Conservation (phyloP, 108 stramenopile species). For the Conticribra guillardii region DNA sequence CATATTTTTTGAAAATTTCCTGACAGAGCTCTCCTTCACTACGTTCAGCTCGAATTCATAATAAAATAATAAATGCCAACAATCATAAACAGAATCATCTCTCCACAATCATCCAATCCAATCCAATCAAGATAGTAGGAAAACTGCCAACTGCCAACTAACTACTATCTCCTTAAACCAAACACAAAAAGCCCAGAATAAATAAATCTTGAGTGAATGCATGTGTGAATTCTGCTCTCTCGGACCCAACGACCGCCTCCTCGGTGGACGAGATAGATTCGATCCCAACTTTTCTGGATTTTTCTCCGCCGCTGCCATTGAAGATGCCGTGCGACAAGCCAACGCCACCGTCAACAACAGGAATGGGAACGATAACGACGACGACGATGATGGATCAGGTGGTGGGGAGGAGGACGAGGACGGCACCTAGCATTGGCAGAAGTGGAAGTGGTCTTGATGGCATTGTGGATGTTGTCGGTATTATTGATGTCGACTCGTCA, state of each 20-base stretch:
- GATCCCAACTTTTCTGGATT: constrained; percentile 70
- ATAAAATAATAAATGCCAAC: no score
- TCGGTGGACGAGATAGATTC: constrained; percentile 48
- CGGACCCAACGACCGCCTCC: constrained; percentile 35
- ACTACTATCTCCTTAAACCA: no score
- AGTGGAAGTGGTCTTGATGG: background rate
- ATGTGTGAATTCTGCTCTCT: constrained; percentile 86
- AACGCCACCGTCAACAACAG: constrained; percentile 13
- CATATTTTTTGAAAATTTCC: no score
- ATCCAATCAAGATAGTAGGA: no score
- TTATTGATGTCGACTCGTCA: background rate
- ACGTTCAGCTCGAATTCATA: no score
- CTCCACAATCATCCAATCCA: no score
- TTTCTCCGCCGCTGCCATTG: constrained; percentile 77
- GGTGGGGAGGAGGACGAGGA: constrained; percentile 48
- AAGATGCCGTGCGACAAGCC: constrained; percentile 63
- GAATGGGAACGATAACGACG: constrained; percentile 38
- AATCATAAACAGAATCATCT: no score
- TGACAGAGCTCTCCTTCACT: no score
- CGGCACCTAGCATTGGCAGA: constrained; percentile 70
- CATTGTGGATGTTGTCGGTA: background rate
- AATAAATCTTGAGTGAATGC: no score
- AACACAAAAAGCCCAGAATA: no score
- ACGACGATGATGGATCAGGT: no score
- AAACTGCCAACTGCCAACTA: no score